A percentile compares a stretch with the other conserved stretches of the same genome.
Evolutionary conservation across 1,284 basidiomycete species (phyloP).

Genomic region (Sparassis latifolia): DNA sequence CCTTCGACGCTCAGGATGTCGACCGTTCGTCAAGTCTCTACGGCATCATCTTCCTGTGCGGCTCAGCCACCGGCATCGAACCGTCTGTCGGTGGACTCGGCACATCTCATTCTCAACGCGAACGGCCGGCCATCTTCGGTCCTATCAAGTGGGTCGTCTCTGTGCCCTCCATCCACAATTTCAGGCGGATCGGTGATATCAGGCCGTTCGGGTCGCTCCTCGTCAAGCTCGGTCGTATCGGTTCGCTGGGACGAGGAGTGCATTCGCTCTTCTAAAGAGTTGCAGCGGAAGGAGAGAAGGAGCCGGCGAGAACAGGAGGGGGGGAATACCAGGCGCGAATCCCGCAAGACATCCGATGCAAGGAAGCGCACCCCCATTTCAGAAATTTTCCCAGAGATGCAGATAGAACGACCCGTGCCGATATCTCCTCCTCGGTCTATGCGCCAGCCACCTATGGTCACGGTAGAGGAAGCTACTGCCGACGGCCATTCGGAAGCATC

Average conservation of each 20-base stretch:
- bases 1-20: conserved; percentile 43
- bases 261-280: conserved; percentile 46
- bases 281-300: conserved; percentile 39
- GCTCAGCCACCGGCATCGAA: conserved; percentile 14
- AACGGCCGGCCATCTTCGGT: conserved; percentile 37
- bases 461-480: conserved; percentile 42
- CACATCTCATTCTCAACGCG: conserved; percentile 20
- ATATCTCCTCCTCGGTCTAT: conserved; percentile 10
- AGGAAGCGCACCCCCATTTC: conserved; percentile 21
- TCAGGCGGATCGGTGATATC: conserved; percentile 31
- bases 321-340: conserved; percentile 17
- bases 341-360: conserved; percentile 21
- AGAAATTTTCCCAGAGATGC: conserved; percentile 27
- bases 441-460: conserved; percentile 32
- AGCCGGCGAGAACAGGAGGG: conserved; percentile 12
- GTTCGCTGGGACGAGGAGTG: conserved; percentile 64
- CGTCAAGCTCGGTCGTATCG: conserved; percentile 40
- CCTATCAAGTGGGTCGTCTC: conserved; percentile 44
- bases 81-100: conserved; percentile 43
- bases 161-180: conserved; percentile 49
- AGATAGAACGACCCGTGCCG: conserved; percentile 6
- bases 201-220: conserved; percentile 30
- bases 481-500: conserved; percentile 36
- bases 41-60: conserved; percentile 10
- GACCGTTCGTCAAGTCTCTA: conserved; percentile 35